Percentiles rank a stretch among this genome's conserved stretches.
Conservation (phyloP, 352 stramenopile species). For the Peronospora destructor region DNA sequence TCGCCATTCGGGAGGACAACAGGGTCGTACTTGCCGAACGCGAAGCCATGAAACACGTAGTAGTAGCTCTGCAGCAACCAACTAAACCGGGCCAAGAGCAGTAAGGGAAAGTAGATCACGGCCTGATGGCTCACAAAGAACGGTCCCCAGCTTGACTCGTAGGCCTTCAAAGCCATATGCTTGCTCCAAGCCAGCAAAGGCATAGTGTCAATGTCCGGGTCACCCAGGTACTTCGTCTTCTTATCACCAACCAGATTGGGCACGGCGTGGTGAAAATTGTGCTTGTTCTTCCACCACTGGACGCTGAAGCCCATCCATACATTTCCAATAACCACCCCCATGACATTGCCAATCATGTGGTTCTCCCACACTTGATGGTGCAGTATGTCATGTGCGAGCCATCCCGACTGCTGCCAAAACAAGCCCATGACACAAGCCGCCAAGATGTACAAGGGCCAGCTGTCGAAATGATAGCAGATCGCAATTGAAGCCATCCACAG, state of each 20-base stretch:
- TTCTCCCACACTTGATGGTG: constrained; percentile 97
- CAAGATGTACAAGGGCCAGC: constrained; percentile 83
- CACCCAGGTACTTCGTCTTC: constrained; percentile 77
- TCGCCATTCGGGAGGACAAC: constrained; percentile 84
- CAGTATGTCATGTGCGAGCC: constrained; percentile 95
- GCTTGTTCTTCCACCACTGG: constrained; percentile 97
- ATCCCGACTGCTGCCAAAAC: constrained; percentile 98
- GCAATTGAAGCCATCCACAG: constrained; percentile 82
- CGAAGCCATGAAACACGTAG: constrained; percentile 89
- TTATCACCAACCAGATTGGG: constrained; percentile 93
- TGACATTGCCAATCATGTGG: constrained; percentile 88
- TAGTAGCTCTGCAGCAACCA: constrained; percentile 96
- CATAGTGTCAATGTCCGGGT: constrained; percentile 99
- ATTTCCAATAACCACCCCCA: constrained; percentile 92
- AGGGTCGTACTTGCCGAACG: constrained; percentile 75
- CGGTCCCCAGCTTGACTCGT: constrained; percentile 70
- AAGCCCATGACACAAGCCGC: constrained; percentile 90
- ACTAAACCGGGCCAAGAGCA: constrained; percentile 93
- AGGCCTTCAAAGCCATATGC: constrained; percentile 88
- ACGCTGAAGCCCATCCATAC: constrained; percentile 97
- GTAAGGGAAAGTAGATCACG: constrained; percentile 95
- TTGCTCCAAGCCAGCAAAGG: constrained; percentile 95
- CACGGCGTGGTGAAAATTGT: constrained; percentile 98
- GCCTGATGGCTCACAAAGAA: constrained; percentile 92
- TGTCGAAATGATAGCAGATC: constrained; percentile 85